Evolutionary conservation across 1,139 yeast species (phyloP).

Genomic region (Taphrina confusa): DNA sequence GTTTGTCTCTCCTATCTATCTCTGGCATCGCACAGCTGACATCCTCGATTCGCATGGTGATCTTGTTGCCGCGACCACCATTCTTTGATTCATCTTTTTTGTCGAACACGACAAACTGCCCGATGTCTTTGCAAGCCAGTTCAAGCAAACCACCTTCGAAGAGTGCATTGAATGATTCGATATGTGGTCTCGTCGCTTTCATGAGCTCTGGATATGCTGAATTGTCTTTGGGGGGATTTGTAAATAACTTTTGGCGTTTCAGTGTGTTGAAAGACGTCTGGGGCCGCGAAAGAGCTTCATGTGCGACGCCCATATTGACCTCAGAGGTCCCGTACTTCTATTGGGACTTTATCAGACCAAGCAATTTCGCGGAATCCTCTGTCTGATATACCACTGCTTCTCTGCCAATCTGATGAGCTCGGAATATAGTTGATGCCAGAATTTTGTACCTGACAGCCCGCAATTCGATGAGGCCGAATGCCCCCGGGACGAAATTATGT

Average conservation of each 20-base stretch:
- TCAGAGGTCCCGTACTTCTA: background rate
- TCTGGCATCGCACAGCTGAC: constrained; percentile 86
- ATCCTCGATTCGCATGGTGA: constrained; percentile 66
- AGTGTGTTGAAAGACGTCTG: constrained; percentile 33
- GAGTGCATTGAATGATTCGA: constrained; percentile 93
- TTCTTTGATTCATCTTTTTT: constrained; percentile 58
- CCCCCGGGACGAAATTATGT: too few relatives aligned
- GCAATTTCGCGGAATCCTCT: too few relatives aligned
- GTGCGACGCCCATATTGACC: constrained; percentile 7
- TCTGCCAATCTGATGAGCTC: too few relatives aligned
- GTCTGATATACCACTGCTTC: too few relatives aligned
- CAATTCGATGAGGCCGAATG: too few relatives aligned
- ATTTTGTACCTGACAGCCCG: background rate
- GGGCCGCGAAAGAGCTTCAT: constrained; percentile 20
- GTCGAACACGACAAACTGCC: constrained; percentile 80
- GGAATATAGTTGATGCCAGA: too few relatives aligned
- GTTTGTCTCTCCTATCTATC: constrained; percentile 70
- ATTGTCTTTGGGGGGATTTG: constrained; percentile 84
- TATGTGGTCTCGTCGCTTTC: constrained; percentile 91
- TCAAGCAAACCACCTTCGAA: constrained; percentile 89
- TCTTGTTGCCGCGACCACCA: constrained; percentile 71
- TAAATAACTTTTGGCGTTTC: constrained; percentile 72
- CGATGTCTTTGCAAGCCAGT: constrained; percentile 84
- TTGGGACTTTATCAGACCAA: background rate
- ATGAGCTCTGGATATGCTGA: constrained; percentile 76